Conservation (phyloP, 2,329 filamentous ascomycete species). For the Diaporthe caulivora region DNA sequence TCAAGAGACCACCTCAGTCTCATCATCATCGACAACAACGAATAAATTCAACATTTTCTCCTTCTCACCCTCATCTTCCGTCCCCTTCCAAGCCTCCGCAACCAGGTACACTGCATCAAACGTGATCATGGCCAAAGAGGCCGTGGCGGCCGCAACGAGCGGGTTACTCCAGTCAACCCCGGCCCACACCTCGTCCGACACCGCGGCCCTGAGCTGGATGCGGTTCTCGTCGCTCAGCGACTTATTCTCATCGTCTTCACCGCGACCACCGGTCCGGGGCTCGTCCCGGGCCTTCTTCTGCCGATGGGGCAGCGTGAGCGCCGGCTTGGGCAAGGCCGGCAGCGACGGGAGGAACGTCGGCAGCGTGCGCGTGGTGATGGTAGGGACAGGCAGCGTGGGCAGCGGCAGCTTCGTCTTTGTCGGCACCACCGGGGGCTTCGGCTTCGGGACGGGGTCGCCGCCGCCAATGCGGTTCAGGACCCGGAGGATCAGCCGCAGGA, state of each 20-base stretch:
- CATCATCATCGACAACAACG: conserved; percentile 4
- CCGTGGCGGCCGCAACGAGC: not conserved
- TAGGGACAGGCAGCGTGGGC: not conserved
- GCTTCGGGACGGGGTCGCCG: not conserved
- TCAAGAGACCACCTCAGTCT: not conserved
- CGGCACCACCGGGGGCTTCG: not conserved
- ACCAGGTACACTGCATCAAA: conserved; percentile 10
- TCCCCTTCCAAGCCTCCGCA: conserved; percentile 1
- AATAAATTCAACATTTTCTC: not conserved
- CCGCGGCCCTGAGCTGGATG: not conserved
- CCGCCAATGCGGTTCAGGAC: conserved; percentile 15
- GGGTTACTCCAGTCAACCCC: conserved; percentile 14
- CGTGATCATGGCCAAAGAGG: conserved; percentile 4
- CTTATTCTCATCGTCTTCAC: no score
- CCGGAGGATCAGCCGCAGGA: conserved; percentile 2
- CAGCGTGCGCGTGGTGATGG: not conserved
- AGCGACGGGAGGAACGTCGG: not conserved
- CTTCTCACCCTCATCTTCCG: not conserved
- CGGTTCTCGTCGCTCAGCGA: not conserved
- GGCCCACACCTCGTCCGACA: conserved; percentile 1
- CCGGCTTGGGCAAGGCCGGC: not conserved
- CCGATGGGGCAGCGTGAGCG: no score
- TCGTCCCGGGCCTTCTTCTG: not conserved
- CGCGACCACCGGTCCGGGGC: no score
- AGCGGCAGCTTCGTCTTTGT: not conserved